A percentile compares a stretch with the other conserved stretches of the same genome.
Evolutionary conservation across 345 rosid species (phyloP).

Genomic region (Syzygium oleosum): DNA sequence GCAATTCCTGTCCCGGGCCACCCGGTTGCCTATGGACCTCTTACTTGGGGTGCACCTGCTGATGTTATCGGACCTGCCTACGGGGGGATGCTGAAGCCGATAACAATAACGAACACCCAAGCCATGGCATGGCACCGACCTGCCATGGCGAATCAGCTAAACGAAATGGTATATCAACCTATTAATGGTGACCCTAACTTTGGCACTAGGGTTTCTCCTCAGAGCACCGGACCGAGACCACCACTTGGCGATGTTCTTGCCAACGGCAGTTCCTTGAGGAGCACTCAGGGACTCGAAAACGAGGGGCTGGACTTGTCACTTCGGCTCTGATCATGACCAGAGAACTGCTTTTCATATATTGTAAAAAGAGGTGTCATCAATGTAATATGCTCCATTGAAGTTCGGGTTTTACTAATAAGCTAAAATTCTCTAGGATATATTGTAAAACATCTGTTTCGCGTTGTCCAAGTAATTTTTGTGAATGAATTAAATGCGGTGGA

Average conservation of each 20-base stretch:
- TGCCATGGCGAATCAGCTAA: background rate
- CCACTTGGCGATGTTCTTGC: background rate
- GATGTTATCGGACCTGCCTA: background rate
- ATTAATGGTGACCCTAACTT: background rate
- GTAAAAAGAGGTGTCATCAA: background rate
- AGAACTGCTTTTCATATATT: background rate
- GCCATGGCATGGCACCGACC: background rate
- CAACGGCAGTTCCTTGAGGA: background rate
- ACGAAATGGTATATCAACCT: background rate
- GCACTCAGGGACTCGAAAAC: background rate
- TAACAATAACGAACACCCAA: background rate
- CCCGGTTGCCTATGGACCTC: background rate
- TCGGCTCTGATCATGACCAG: background rate
- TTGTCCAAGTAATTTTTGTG: background rate
- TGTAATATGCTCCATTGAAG: background rate
- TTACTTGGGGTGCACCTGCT: background rate
- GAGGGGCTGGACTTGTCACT: background rate
- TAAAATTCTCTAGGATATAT: background rate
- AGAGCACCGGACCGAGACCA: background rate
- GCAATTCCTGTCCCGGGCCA: background rate
- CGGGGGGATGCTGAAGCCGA: background rate
- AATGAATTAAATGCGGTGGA: background rate
- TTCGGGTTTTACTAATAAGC: background rate
- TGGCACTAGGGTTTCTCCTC: background rate
- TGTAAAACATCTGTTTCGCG: background rate